Evolutionary conservation across 441 rosid genomes (phyloP), one percentile per base, ranked within the genome.

Genomic region (Isatis lusitanica): DNA sequence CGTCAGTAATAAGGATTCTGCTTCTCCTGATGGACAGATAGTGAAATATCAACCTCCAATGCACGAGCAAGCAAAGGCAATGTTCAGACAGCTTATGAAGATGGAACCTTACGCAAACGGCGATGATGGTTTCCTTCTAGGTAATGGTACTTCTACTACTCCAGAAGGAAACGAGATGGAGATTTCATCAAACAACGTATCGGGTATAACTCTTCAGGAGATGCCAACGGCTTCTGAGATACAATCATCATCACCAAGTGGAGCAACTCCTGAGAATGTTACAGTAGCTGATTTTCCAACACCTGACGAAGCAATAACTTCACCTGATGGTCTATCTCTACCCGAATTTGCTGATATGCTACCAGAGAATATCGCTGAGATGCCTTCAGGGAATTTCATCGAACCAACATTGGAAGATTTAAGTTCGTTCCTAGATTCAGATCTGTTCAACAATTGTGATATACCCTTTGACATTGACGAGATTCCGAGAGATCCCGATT

Each of bases 191-290:
- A 78, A 74, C 81, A 70, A 12, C 44, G 48, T 70, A 47, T 83
- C 88, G 8, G 91, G 90, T 68, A 86, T 87, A 71, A 86, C 91
- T 51, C 94, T 95, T 77, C 95, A 87, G 63, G 98, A 91, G 81
- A 91, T 91, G 59, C 83, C 88, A 18, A 88, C 86, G 71, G 78
- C 87, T 76, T 81, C 97, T 62, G 94, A 87, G 63, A 71, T 72
- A 31, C 86, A 74, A 7, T 81, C 88, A 9, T 18, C 76, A 55
- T 69, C 85, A 47, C 52, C 82, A 6, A 24, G 15, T 12, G 64
- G 66, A 42, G 58, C 81, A 51, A 53, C 78, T 74, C 78, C 90
- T 78, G 87, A 84, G 59, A 79, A 74, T 33, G 80, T 82, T 46
- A 30, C 84, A 63, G 75, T 79, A 35, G 68, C 84, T 57, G 80